phyloP scores from a whole-genome alignment of 75 land plant genomes.

The Sequoiadendron giganteum region DNA sequence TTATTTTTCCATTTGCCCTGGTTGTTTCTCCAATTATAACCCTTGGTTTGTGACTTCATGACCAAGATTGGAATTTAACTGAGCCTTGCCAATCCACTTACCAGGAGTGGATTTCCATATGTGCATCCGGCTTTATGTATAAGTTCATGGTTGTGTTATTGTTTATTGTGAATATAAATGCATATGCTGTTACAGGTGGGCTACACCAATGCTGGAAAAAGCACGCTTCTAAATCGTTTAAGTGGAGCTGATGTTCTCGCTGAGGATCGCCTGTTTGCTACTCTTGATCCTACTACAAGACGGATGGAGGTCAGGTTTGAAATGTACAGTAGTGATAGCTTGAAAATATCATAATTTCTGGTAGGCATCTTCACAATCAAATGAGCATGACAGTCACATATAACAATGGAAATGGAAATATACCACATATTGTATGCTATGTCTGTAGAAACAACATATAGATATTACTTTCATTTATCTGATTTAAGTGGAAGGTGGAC shows the following conservation, averaged over 20 bases:
- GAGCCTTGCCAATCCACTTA: not conserved
- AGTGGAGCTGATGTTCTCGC: constrained; percentile 88
- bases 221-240: constrained; percentile 82
- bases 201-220: constrained; percentile 96
- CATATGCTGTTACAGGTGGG: constrained; percentile 60
- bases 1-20: not conserved
- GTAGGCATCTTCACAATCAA: not conserved
- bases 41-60: not conserved
- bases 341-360: not conserved
- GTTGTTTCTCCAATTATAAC: not conserved
- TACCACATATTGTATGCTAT: not conserved
- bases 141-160: not conserved
- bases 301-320: constrained; percentile 68
- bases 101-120: not conserved
- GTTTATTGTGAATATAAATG: not conserved
- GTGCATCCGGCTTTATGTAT: not conserved
- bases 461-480: not conserved
- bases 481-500: not conserved
- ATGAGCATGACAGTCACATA: not conserved
- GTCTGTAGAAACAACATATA: not conserved
- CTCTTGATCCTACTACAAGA: constrained; percentile 95
- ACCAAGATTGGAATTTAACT: too few species aligned
- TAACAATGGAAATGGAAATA: not conserved
- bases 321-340: not conserved
- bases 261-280: constrained; percentile 90